Evolutionary conservation across 2,329 filamentous ascomycete genomes (phyloP).

Genomic region (Alternaria panax): DNA sequence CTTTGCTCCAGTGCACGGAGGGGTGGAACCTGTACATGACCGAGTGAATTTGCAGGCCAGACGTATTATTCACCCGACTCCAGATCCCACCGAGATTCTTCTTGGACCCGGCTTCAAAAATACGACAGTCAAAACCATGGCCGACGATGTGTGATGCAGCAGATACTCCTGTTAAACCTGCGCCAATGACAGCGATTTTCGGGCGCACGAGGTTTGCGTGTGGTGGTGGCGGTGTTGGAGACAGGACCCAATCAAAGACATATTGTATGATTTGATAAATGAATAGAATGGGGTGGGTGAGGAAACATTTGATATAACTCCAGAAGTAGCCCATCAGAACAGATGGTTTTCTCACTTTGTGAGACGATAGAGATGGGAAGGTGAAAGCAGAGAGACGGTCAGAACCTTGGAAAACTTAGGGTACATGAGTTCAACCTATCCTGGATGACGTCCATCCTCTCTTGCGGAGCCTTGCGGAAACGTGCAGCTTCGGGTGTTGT

Average conservation of each 20-base stretch:
- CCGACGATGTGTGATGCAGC: slow-evolving; percentile 83
- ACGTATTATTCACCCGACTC: slow-evolving; percentile 83
- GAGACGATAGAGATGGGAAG: background rate
- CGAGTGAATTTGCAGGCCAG: slow-evolving; percentile 82
- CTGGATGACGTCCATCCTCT: background rate
- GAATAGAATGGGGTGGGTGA: slow-evolving; percentile 61
- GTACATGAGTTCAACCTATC: background rate
- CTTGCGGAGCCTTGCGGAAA: slow-evolving; percentile 7
- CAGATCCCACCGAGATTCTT: slow-evolving; percentile 79
- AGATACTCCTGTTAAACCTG: slow-evolving; percentile 74
- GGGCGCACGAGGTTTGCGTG: slow-evolving; percentile 65
- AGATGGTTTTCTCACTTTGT: background rate
- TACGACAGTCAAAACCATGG: slow-evolving; percentile 81
- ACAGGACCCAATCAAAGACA: slow-evolving; percentile 69
- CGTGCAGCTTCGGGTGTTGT: slow-evolving; percentile 19
- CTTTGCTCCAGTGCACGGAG: slow-evolving; percentile 73
- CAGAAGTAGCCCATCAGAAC: slow-evolving; percentile 28
- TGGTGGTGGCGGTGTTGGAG: slow-evolving; percentile 72
- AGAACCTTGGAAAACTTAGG: background rate
- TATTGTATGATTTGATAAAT: slow-evolving; percentile 72
- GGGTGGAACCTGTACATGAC: slow-evolving; percentile 91
- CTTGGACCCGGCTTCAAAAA: slow-evolving; percentile 76
- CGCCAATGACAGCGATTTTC: slow-evolving; percentile 58
- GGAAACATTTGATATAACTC: slow-evolving; percentile 32
- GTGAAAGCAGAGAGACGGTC: background rate